Evolutionary conservation across 208 protist genomes (phyloP).

Genomic region (Naegleria fowleri): DNA sequence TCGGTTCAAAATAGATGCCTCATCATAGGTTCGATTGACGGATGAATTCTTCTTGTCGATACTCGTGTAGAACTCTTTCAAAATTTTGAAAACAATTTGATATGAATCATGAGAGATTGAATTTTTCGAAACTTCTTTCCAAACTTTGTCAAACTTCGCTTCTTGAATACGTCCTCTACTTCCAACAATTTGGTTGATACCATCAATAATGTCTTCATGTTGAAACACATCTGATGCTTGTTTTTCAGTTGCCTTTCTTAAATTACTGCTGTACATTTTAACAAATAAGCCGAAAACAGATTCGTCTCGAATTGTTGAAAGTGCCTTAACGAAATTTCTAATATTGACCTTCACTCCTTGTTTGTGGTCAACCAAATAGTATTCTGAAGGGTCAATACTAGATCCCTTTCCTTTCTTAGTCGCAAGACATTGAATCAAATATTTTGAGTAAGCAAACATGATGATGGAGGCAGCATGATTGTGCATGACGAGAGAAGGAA

Average conservation of each 20-base stretch:
- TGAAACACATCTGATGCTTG: background rate
- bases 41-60: background rate
- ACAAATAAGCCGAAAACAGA: background rate
- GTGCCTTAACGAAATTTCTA: background rate
- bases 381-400: background rate
- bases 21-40: background rate
- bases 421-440: background rate
- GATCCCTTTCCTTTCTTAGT: background rate
- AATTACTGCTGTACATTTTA: background rate
- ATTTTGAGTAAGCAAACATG: background rate
- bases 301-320: background rate
- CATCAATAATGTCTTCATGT: background rate
- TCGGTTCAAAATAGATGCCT: background rate
- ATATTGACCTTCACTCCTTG: background rate
- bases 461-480: slow-evolving; percentile 56
- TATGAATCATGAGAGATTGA: background rate
- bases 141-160: background rate
- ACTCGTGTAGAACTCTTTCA: background rate
- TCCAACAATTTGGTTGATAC: background rate
- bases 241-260: background rate
- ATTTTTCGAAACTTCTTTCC: background rate
- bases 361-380: background rate
- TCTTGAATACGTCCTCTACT: too few relatives aligned
- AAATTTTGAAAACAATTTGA: background rate
- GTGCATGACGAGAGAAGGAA: slow-evolving; percentile 85